Conservation (phyloP, 805 yeast species). For the Candida sonorensis region DNA sequence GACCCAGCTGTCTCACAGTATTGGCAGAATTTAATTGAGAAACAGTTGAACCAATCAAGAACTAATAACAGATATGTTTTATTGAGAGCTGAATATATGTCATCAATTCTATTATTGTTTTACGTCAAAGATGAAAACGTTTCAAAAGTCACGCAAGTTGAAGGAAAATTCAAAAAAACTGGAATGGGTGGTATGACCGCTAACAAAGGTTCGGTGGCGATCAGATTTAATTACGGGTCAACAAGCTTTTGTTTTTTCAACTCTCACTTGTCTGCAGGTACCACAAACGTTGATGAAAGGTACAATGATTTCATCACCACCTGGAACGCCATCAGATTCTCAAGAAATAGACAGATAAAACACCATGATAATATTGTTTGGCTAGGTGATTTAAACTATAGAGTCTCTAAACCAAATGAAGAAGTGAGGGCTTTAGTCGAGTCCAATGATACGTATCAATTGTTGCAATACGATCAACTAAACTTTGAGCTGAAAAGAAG, state of each 20-base stretch:
- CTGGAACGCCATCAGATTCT: slow-evolving; percentile 66
- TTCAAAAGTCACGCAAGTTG: slow-evolving; percentile 64
- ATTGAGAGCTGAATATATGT: slow-evolving; percentile 67
- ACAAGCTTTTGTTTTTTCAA: slow-evolving; percentile 81
- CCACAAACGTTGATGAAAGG: slow-evolving; percentile 72
- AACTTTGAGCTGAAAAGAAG: slow-evolving; percentile 64
- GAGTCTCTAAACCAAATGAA: slow-evolving; percentile 68
- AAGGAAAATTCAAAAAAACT: slow-evolving; percentile 92
- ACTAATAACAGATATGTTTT: slow-evolving; percentile 43
- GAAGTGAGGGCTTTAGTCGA: slow-evolving; percentile 55
- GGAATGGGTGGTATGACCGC: slow-evolving; percentile 97
- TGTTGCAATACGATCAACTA: slow-evolving; percentile 74
- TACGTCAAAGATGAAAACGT: slow-evolving; percentile 49
- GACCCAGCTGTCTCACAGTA: slow-evolving; percentile 70
- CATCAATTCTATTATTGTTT: slow-evolving; percentile 58
- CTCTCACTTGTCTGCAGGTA: slow-evolving; percentile 93
- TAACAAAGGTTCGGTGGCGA: slow-evolving; percentile 94
- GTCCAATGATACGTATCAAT: slow-evolving; percentile 35
- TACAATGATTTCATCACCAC: slow-evolving; percentile 77
- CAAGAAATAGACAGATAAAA: slow-evolving; percentile 65
- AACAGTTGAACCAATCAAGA: slow-evolving; percentile 44
- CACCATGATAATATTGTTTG: slow-evolving; percentile 87
- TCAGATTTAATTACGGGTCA: slow-evolving; percentile 74
- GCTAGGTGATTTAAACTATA: slow-evolving; percentile 92
- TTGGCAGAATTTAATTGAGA: slow-evolving; percentile 69